Base-by-base conservation (phyloP, 768 basidiomycete species). In the Leccinum pellstonianum region DNA sequence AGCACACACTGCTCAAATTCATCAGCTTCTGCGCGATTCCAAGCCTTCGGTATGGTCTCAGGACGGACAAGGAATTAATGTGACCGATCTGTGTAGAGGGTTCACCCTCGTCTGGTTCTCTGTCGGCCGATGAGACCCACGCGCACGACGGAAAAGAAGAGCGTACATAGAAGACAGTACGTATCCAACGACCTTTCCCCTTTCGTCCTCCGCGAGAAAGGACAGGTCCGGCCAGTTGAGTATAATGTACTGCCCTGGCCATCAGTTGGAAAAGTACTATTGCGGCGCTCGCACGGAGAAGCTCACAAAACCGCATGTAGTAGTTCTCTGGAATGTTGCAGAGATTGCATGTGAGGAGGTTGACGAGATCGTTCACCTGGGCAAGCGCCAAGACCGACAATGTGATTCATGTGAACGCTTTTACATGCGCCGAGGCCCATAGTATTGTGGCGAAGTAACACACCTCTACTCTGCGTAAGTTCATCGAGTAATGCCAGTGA, bases 151-250 rank as follows among this genome's bases (percentile, higher is more conserved):
- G 27, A 19, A 43, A 37, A 51, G n/a, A n/a, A 21, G 43, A 27
- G 67, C 80, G 35, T 54, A 83, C 83, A 84, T 81, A 52, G 83
- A 82, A 0, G 80, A 80, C n/a, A 84, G 65, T 15, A 84, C 82
- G 64, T 83, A 84, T 10, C 83, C 83, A 1, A 84, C 82, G 21
- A 84, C 75, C 23, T 78, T 76, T 1, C 83, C 81, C 23, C 67
- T 70, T 35, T 77, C 75, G 52, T 82, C 78, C 52, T 81, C 81
- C 1, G 82, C 83, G 6, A 84, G 80, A 65, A 79, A 84, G 6
- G 80, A 82, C 23, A 83, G 67, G 41, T 81, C 77, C 9, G 83
- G 83, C 83, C 83, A 84, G 3, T 73, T 79, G 35, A 82, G 59
- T 43, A 77, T 71, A 56, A 80, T 79, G 66, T 78, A 78, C 1